Base-by-base conservation (phyloP, 768 basidiomycete genomes). In the Suillus subluteus region DNA sequence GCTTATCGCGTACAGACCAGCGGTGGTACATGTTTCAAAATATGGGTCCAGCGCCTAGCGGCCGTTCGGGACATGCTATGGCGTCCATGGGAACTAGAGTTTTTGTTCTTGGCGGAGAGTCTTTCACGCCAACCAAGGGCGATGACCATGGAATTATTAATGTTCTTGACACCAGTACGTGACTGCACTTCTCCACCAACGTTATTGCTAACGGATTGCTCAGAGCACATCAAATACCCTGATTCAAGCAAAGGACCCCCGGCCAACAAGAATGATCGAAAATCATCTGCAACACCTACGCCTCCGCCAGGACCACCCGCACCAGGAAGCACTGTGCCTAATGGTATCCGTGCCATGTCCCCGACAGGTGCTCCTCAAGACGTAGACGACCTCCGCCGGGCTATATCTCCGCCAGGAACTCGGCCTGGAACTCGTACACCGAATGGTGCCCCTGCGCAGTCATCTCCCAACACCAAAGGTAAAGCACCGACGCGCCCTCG, bases 1-100 rank as follows among this genome's bases (percentile, higher is more conserved):
- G 64, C 7, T 37, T 66, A 2, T 16, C 63, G 58, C 21, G 4
- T 62, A 38, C 75, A 98, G 97, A 96, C 78, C 94, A 95, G 74
- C 86, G 98, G 71, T 99, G 98, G 98, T 99, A 96, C 80, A 99
- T 96, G 95, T 99, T 99, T 83, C 96, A 98, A 79, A 98, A 98
- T 75, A 99, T 99, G 98, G 98, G 98, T 0, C 97, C 97, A 21
- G 87, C 94, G 18, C 98, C 98, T 1, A 90, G 84, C 48, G 94
- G 95, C 3, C 87, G 98, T 61, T 96, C 95, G 11, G 98, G 98
- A 2, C 98, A 99, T 79, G 94, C 97, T n/a, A 97, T 99, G 96
- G 95, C 96, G 8, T 89, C 94, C 15, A 90, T 92, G 74, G 95
- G 94, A 38, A 86, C 90, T 58, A 87, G 90, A 68, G 92, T 99